phyloP scores from a whole-genome alignment of 129 eudicot genomes.

The Apium graveolens region DNA sequence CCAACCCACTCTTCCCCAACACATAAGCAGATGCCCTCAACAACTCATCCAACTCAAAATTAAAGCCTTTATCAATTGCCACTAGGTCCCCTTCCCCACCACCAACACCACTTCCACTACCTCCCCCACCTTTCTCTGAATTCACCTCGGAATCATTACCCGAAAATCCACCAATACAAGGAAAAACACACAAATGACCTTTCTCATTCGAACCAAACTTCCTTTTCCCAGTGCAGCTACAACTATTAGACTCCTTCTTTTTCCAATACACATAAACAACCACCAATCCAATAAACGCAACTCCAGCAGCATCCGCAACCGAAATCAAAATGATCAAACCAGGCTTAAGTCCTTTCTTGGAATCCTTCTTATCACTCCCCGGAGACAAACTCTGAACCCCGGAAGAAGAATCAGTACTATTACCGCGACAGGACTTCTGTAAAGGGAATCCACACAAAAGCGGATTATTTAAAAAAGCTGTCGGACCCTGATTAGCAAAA shows the following conservation, averaged over 20 bases:
- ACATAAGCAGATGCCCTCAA: constrained; percentile 97
- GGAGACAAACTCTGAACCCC: constrained; percentile 29
- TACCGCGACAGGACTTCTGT: constrained; percentile 43
- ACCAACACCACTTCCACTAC: constrained; percentile 9
- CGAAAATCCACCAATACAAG: constrained; percentile 43
- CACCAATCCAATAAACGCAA: constrained; percentile 65
- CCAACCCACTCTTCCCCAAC: constrained; percentile 90
- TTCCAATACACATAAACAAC: constrained; percentile 87
- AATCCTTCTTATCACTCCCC: constrained; percentile 5
- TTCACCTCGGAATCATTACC: constrained; percentile 54
- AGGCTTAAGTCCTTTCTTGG: constrained; percentile 60
- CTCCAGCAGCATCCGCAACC: constrained; percentile 77
- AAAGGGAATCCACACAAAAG: constrained; percentile 81
- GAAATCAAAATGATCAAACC: constrained; percentile 69
- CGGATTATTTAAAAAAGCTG: constrained; percentile 74
- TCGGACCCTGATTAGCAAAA: constrained; percentile 86
- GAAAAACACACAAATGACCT: constrained; percentile 35
- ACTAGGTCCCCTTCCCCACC: constrained; percentile 75
- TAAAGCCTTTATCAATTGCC: constrained; percentile 86
- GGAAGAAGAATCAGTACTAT: constrained; percentile 28
- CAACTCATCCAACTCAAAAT: constrained; percentile 77
- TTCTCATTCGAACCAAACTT: constrained; percentile 60
- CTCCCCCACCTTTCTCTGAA: constrained; percentile 54
- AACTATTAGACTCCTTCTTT: constrained; percentile 62
- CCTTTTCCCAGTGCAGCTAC: constrained; percentile 71